Percentiles rank a stretch among this genome's conserved stretches.
Conservation (phyloP, 2,329 filamentous ascomycete species). For the Exophiala sideris region DNA sequence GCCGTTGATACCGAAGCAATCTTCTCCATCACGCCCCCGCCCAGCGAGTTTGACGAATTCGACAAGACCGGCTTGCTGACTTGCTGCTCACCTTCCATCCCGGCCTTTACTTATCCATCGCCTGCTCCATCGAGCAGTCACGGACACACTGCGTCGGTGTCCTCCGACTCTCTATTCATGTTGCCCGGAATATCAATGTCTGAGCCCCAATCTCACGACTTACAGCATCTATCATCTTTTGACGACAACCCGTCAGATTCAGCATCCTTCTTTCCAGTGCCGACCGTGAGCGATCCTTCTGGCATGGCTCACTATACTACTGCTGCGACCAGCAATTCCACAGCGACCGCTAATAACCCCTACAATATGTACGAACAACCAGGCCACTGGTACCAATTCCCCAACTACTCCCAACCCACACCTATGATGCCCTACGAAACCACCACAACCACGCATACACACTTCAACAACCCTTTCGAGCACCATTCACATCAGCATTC, state of each 20-base stretch:
- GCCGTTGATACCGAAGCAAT: slow-evolving; percentile 20
- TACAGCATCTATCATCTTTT: slow-evolving; percentile 18
- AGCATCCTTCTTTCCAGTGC: slow-evolving; percentile 22
- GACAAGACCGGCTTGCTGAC: slow-evolving; percentile 25
- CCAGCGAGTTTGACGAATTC: slow-evolving; percentile 28
- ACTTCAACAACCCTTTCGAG: slow-evolving; percentile 8
- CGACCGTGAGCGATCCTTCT: slow-evolving; percentile 18
- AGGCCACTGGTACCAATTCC: slow-evolving; percentile 21
- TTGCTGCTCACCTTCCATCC: slow-evolving; percentile 24
- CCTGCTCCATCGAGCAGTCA: slow-evolving; percentile 26
- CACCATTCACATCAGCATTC: slow-evolving; percentile 10
- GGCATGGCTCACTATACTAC: slow-evolving; percentile 10
- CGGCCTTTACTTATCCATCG: slow-evolving; percentile 26
- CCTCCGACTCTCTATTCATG: slow-evolving; percentile 23
- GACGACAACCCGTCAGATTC: slow-evolving; percentile 21
- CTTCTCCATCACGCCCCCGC: slow-evolving; percentile 28
- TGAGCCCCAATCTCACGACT: slow-evolving; percentile 17
- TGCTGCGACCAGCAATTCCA: neutral
- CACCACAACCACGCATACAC: slow-evolving; percentile 12
- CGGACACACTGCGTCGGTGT: slow-evolving; percentile 16
- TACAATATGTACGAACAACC: slow-evolving; percentile 25
- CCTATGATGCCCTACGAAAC: slow-evolving; percentile 23
- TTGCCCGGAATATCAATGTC: slow-evolving; percentile 16
- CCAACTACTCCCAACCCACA: slow-evolving; percentile 18
- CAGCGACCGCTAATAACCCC: slow-evolving; percentile 5